These are phyloP conservation scores for Heterobasidion occidentale DNA, from an alignment of 1,284 basidiomycete species.

Conservation along the genomic window DNA sequence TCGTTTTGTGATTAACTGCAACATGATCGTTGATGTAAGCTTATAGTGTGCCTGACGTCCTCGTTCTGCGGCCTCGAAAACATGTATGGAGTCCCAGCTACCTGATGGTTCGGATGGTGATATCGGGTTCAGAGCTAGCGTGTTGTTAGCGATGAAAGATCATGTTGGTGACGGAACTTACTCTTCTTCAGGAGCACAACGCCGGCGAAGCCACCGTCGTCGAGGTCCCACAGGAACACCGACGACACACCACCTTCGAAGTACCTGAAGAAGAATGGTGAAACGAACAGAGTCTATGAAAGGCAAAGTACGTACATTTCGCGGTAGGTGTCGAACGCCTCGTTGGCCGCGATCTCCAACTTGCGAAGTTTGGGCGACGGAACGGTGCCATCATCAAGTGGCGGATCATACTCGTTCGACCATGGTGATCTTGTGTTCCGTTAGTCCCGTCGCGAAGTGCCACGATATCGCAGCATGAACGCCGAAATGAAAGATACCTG, in stretches of 20 bases:
- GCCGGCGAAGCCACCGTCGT: slow-evolving; percentile 94
- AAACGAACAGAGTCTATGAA: background rate
- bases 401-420: slow-evolving; percentile 93
- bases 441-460: no score
- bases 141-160: background rate
- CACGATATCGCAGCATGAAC: background rate
- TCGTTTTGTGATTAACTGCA: slow-evolving; percentile 74
- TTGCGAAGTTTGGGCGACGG: slow-evolving; percentile 84
- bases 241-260: slow-evolving; percentile 97
- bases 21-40: slow-evolving; percentile 95
- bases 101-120: slow-evolving; percentile 59
- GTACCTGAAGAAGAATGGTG: slow-evolving; percentile 49
- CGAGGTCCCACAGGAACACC: slow-evolving; percentile 97
- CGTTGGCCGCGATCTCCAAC: slow-evolving; percentile 89
- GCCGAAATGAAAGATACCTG: slow-evolving; percentile 42
- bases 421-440: slow-evolving; percentile 79
- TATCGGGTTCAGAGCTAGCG: slow-evolving; percentile 51
- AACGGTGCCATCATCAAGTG: slow-evolving; percentile 78
- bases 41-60: slow-evolving; percentile 94
- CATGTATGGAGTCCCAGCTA: slow-evolving; percentile 98
- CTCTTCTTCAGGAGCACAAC: slow-evolving; percentile 96
- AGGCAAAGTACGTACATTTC: slow-evolving; percentile 62
- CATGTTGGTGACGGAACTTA: slow-evolving; percentile 31
- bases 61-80: slow-evolving; percentile 89
- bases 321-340: slow-evolving; percentile 95